These are phyloP conservation scores for Physaria fendleri DNA, from an alignment of 345 rosid genomes.

Conservation along the genomic window DNA sequence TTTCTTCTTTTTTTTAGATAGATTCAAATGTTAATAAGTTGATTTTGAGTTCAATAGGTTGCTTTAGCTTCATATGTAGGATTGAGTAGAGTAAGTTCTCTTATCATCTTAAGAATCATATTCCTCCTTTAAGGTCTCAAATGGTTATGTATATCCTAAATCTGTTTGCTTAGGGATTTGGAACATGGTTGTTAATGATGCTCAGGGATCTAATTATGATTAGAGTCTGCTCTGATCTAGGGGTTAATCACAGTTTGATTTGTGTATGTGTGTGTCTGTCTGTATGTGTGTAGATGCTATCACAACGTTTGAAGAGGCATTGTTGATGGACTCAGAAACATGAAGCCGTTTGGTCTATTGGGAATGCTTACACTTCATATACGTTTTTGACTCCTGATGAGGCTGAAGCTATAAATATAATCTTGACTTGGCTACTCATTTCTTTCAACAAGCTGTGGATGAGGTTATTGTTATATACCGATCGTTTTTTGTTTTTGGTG, in stretches of 20 bases:
- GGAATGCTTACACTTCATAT: slow-evolving; percentile 73
- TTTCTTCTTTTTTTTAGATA: no score
- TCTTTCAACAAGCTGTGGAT: slow-evolving; percentile 67
- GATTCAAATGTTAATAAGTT: no score
- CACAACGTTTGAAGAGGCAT: slow-evolving; percentile 81
- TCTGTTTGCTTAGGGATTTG: no score
- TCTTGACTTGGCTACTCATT: slow-evolving; percentile 58
- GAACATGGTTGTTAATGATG: no score
- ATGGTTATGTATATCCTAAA: no score
- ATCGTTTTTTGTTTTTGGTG: not conserved
- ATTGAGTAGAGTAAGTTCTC: not conserved
- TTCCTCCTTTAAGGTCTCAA: no score
- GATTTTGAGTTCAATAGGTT: not conserved
- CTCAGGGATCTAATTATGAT: not conserved
- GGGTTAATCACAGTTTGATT: not conserved
- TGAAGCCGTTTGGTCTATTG: slow-evolving; percentile 80
- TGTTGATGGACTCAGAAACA: slow-evolving; percentile 52
- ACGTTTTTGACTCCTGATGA: slow-evolving; percentile 66
- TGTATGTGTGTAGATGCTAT: slow-evolving; percentile 60
- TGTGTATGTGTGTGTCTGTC: no score
- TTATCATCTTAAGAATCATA: no score
- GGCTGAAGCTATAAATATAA: slow-evolving; percentile 51
- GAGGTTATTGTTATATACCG: slow-evolving; percentile 41
- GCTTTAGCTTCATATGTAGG: not conserved
- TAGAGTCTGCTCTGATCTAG: not conserved